phyloP scores from a whole-genome alignment of 352 stramenopile genomes.

The Phytophthora ramorum region DNA sequence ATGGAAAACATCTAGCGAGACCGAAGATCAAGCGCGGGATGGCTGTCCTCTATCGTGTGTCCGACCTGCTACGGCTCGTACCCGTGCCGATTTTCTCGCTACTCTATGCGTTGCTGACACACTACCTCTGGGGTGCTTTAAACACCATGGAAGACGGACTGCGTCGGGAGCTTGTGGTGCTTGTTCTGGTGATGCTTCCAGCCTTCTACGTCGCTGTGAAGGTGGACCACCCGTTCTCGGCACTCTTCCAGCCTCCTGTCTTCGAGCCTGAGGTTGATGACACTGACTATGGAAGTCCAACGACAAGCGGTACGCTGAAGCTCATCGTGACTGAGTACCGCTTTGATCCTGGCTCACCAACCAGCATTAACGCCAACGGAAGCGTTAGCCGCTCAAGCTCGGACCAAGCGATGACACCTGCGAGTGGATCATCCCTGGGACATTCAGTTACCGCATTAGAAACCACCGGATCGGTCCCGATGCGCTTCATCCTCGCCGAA shows the following conservation, averaged over 20 bases:
- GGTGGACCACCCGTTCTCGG: conserved; percentile 76
- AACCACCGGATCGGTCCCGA: conserved; percentile 49
- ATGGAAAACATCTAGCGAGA: conserved; percentile 22
- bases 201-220: conserved; percentile 77
- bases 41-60: conserved; percentile 48
- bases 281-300: conserved; percentile 23
- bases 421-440: neutral
- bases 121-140: conserved; percentile 62
- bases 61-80: conserved; percentile 50
- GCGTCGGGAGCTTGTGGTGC: conserved; percentile 59
- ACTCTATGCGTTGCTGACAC: conserved; percentile 71
- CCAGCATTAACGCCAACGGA: conserved; percentile 27
- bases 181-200: conserved; percentile 66
- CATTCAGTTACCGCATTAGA: conserved; percentile 39
- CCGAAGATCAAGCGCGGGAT: conserved; percentile 26
- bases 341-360: conserved; percentile 39
- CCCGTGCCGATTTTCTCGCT: conserved; percentile 74
- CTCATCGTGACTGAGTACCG: conserved; percentile 80
- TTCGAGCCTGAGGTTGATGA: conserved; percentile 30
- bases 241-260: conserved; percentile 55
- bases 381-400: conserved; percentile 22
- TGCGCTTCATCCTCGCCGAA: conserved; percentile 76
- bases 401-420: conserved; percentile 13
- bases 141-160: conserved; percentile 50
- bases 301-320: conserved; percentile 60